phyloP scores from a whole-genome alignment of 805 yeast genomes.

The Schwanniomyces sp. region DNA sequence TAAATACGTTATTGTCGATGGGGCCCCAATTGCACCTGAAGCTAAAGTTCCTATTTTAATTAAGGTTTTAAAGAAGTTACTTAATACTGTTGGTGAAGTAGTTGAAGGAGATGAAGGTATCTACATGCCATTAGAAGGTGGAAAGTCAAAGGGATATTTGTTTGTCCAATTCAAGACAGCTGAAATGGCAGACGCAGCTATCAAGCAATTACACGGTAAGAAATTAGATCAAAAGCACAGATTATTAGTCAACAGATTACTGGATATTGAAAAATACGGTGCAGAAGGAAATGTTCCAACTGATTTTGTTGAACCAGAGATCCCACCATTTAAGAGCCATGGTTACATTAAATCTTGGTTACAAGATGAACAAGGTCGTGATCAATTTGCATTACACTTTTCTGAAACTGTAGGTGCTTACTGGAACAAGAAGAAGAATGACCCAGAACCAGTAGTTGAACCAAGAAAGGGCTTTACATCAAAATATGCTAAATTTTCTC shows the following conservation, averaged over 20 bases:
- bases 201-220: constrained; percentile 79
- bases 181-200: constrained; percentile 72
- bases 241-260: constrained; percentile 75
- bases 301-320: constrained; percentile 67
- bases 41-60: constrained; percentile 78
- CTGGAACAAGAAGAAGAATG: constrained; percentile 78
- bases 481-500: constrained; percentile 85
- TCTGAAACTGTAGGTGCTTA: constrained; percentile 79
- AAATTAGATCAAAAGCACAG: constrained; percentile 93
- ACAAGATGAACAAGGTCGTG: constrained; percentile 84
- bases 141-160: constrained; percentile 80
- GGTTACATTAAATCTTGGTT: constrained; percentile 91
- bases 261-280: constrained; percentile 80
- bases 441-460: constrained; percentile 75
- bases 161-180: constrained; percentile 78
- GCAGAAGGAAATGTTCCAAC: constrained; percentile 59
- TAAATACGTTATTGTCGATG: constrained; percentile 83
- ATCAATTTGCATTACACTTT: constrained; percentile 80
- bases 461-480: constrained; percentile 86
- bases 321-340: constrained; percentile 70
- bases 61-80: constrained; percentile 81
- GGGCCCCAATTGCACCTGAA: constrained; percentile 94
- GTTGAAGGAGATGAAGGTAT: constrained; percentile 60
- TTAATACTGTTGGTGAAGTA: constrained; percentile 76
- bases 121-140: constrained; percentile 77